Evolutionary conservation across 2,329 filamentous ascomycete species (phyloP).

Genomic region (Xylaria polymorpha): DNA sequence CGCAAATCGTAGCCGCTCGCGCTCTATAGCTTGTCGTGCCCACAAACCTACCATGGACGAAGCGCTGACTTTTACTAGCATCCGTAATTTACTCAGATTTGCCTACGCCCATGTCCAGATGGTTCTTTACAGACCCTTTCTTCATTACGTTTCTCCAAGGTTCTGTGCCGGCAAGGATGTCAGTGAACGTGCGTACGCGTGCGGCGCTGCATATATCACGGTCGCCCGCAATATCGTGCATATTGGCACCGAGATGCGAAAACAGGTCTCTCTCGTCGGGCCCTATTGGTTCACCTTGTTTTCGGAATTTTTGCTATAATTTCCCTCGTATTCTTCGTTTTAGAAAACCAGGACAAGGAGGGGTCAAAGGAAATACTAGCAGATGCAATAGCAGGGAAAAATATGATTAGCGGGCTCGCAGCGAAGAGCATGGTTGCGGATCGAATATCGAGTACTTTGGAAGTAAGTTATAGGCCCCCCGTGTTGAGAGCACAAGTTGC

Average conservation of each 20-base stretch:
- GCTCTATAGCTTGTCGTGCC: not conserved
- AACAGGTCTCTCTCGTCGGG: constrained; percentile 78
- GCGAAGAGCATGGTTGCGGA: constrained; percentile 90
- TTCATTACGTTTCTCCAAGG: constrained; percentile 82
- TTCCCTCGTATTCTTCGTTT: constrained; percentile 80
- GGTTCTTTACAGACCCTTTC: constrained; percentile 83
- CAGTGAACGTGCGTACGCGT: constrained; percentile 84
- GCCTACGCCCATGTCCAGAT: constrained; percentile 87
- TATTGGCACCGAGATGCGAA: constrained; percentile 81
- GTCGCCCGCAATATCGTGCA: constrained; percentile 80
- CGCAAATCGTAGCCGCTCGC: not conserved
- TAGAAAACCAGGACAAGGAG: constrained; percentile 81
- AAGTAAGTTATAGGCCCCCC: constrained; percentile 63
- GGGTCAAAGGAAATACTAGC: constrained; percentile 83
- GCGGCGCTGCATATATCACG: constrained; percentile 70
- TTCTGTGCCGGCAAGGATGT: constrained; percentile 66
- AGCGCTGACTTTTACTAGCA: constrained; percentile 52
- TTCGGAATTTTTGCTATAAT: constrained; percentile 83
- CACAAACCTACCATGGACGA: not conserved
- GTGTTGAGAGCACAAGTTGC: constrained; percentile 21
- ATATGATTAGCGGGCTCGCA: constrained; percentile 82
- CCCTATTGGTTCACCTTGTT: constrained; percentile 91
- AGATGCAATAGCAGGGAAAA: constrained; percentile 86
- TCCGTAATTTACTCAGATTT: constrained; percentile 81
- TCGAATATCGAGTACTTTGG: constrained; percentile 80